phyloP scores from a whole-genome alignment of 345 rosid genomes.

The Heritiera fomes region DNA sequence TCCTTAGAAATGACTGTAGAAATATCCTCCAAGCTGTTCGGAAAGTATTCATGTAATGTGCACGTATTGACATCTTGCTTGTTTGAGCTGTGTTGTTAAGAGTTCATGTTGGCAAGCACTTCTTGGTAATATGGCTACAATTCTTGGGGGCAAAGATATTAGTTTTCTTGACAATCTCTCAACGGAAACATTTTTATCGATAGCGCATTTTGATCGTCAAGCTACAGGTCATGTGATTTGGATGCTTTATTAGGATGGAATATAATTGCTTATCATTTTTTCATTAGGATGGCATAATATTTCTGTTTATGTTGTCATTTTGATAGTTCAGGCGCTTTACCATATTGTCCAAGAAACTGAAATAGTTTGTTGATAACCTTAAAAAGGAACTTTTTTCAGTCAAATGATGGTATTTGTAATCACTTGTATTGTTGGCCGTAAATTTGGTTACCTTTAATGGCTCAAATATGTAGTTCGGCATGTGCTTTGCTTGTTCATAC shows the following conservation, averaged over 20 bases:
- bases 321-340: not conserved
- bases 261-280: not conserved
- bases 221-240: not conserved
- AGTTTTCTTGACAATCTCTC: not conserved
- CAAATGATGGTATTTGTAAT: not conserved
- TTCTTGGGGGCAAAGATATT: no score
- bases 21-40: not conserved
- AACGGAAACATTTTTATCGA: not conserved
- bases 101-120: not conserved
- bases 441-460: not conserved
- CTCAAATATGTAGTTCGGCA: not conserved
- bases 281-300: not conserved
- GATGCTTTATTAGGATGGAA: not conserved
- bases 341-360: not conserved
- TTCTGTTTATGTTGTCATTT: not conserved
- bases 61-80: not conserved
- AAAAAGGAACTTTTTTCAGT: not conserved
- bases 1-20: not conserved
- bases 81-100: not conserved
- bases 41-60: not conserved
- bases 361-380: not conserved
- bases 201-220: not conserved
- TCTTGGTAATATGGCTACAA: not conserved
- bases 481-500: not conserved
- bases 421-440: not conserved